Evolutionary conservation across 768 basidiomycete species (phyloP), one percentile per base, ranked within the genome.

Genomic region (Russula earlei): DNA sequence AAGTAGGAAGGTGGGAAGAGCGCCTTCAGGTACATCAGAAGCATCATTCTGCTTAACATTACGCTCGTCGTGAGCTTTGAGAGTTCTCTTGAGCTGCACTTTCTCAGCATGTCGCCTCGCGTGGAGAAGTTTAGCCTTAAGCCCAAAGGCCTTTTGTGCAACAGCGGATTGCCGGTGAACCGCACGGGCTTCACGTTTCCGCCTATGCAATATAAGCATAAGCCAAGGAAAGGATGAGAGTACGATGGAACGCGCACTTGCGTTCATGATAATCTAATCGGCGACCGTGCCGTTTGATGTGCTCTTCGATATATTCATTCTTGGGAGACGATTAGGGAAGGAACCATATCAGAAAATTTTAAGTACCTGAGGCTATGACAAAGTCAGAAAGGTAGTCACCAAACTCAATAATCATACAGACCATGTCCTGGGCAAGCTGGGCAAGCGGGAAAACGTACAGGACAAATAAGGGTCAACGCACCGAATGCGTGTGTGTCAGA

Each of bases 221-320:
- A 52, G n/a, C n/a, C n/a, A n/a, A n/a, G n/a, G 27, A 37, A 48
- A 29, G 34, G 33, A 44, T 52, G 34, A 46, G 11, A 29, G 38
- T 38, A 31, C 3, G 20, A 41, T 19, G 20, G 25, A 37, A 43
- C 42, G 74, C 89, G 63, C 68, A 95, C 91, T 87, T 95, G 66
- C 84, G 81, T 76, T 99, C 96, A 71, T 87, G 93, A 71, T 95
- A 83, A 76, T 99, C 94, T 76, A 97, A 75, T 67, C 93, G 83
- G 63, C 93, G 82, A 68, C 95, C 95, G 81, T 97, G 90, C 51
- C 92, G 85, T 74, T 91, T 93, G 71, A 97, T 94, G 67, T 91
- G 88, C 76, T 99, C 95, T 71, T 98, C 95, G 71, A 99, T 98
- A 71, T 98, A 97, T 70, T 97, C 94, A 78, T 98, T 98, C 91